phyloP scores from a whole-genome alignment of 257 asterid genomes.

The Solanum sejunctum region DNA sequence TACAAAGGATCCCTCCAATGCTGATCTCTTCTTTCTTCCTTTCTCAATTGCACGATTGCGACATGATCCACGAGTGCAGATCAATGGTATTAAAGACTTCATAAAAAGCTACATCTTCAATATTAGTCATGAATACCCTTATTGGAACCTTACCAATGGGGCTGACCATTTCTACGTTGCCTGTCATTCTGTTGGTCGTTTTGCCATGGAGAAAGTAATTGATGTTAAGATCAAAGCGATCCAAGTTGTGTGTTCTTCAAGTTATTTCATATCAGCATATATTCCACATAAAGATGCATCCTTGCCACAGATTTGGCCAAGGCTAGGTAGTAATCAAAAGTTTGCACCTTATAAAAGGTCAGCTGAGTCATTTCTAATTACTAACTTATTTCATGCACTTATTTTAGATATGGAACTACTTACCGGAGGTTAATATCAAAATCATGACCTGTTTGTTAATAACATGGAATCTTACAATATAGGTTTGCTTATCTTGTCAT shows the following conservation, averaged over 20 bases:
- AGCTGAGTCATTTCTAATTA: not conserved
- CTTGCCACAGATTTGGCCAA: conserved; percentile 90
- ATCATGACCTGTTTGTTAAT: not conserved
- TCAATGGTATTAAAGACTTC: conserved; percentile 52
- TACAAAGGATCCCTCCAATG: conserved; percentile 44
- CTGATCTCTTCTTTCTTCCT: conserved; percentile 74
- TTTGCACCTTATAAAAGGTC: conserved; percentile 42
- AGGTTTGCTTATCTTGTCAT: not conserved
- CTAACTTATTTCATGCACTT: conserved; percentile 2
- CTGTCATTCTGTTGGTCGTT: conserved; percentile 75
- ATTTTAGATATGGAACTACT: not conserved
- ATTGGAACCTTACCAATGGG: conserved; percentile 73
- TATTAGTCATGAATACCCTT: conserved; percentile 50
- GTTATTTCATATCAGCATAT: conserved; percentile 55
- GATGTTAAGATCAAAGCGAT: conserved; percentile 58
- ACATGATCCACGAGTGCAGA: conserved; percentile 68
- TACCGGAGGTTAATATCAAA: not conserved
- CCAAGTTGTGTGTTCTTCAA: conserved; percentile 77
- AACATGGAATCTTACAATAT: not conserved
- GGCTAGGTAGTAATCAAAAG: conserved; percentile 38
- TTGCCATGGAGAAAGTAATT: conserved; percentile 59
- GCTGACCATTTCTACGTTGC: conserved; percentile 90
- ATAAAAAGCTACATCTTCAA: conserved; percentile 39
- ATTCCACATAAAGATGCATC: conserved; percentile 87
- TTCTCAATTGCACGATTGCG: conserved; percentile 74